Base-by-base conservation (phyloP, 495 filamentous ascomycete species). In the Schizothecium vesticola region DNA sequence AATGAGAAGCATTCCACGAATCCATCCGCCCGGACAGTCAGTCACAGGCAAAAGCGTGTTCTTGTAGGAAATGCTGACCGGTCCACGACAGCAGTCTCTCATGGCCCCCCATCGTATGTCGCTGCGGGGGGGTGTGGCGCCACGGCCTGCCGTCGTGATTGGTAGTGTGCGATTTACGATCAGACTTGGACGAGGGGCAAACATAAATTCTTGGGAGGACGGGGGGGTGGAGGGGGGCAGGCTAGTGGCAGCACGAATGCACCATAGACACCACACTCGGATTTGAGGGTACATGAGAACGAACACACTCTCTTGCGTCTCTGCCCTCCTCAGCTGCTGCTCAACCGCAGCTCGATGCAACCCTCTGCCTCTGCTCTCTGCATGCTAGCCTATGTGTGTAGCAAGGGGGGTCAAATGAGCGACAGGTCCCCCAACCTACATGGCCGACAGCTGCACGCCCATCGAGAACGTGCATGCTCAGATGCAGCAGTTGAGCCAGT, bases 381-480 rank as follows among this genome's bases (percentile, higher is more conserved):
- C 65, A 60, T 21, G 65, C 36, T 33, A 31, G 43, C 16, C 51
- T 16, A 3, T 58, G 43, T 56, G 63, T 22, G 26, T 31, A 61
- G 28, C 22, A 61, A 60, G 65, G 56, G 65, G 57, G 63, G 56
- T 25, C 63, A 25, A 65, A 65, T 58, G 63, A 57, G 63, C 36
- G n/a, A 57, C 63, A 65, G 43, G 63, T 58, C 55, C 60, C n/a
- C 26, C 31, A 26, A 26, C 59, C n/a, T 51, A 51, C 43, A 51
- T 51, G 43, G 33, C 12, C 16, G 43, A 51, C 43, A 6, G 2
- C 19, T 51, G 43, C 43, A 51, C n/a, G 43, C 16, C 43, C 43
- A 51, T 51, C 43, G 43, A 51, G 16, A n/a, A 51, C 43, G 19
- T 51, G 43, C 43, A 51, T 51, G 19, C 19, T 51, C 19, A 19